Evolutionary conservation across 805 yeast genomes (phyloP).

Genomic region (Saturnispora serradocipensis): DNA sequence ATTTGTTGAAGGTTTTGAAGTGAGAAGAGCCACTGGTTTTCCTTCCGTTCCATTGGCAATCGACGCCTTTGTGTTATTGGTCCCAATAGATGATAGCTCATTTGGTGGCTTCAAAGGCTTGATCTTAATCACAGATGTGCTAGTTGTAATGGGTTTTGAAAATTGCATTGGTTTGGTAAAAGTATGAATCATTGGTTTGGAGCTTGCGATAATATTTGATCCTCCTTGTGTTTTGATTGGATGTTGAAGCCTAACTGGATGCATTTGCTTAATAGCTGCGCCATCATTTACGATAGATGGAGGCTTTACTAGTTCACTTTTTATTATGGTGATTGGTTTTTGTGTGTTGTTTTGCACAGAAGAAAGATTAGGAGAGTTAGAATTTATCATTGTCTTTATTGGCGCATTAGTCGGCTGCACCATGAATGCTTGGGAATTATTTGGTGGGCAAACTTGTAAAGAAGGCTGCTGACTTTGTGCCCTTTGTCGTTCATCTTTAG

Average conservation of each 20-base stretch:
- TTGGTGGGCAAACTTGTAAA: not conserved
- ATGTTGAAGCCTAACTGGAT: constrained; percentile 5
- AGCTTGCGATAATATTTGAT: constrained; percentile 7
- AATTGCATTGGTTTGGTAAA: constrained; percentile 11
- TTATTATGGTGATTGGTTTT: not conserved
- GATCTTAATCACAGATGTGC: constrained; percentile 3
- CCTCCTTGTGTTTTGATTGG: constrained; percentile 1
- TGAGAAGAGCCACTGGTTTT: not conserved
- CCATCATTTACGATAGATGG: constrained; percentile 5
- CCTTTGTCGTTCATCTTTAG: not conserved
- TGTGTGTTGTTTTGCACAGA: constrained; percentile 2
- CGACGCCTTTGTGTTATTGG: not conserved
- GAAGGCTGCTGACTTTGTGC: not conserved
- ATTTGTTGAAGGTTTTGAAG: not conserved
- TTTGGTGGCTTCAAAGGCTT: constrained; percentile 8
- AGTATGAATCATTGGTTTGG: constrained; percentile 13
- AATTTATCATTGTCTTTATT: constrained; percentile 1
- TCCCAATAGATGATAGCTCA: not conserved
- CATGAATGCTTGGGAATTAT: not conserved
- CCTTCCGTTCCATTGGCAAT: not conserved
- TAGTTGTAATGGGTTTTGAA: constrained; percentile 3
- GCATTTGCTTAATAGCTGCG: not conserved
- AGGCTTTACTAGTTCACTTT: not conserved
- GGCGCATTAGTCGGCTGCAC: not conserved
- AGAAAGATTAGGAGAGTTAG: not conserved